Evolutionary conservation across 495 filamentous ascomycete genomes (phyloP).

Genomic region (Massariosphaeria phaeospora): DNA sequence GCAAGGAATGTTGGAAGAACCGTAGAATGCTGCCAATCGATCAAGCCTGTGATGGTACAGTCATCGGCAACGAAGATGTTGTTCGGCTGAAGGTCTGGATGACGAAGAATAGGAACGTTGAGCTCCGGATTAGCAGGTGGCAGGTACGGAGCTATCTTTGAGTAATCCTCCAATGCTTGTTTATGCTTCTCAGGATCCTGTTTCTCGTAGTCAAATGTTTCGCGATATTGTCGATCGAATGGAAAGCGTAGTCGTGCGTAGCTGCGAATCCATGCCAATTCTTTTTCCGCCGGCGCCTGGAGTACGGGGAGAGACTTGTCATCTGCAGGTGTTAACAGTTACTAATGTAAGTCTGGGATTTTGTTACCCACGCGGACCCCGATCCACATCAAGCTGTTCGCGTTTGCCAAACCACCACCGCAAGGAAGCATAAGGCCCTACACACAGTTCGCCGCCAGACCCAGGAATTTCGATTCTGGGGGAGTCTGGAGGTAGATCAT

Average conservation of each 20-base stretch:
- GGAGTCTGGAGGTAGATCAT: constrained; percentile 25
- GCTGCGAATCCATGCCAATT: constrained; percentile 19
- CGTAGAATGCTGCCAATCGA: constrained; percentile 40
- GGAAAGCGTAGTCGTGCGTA: constrained; percentile 17
- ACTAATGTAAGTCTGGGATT: too few species aligned
- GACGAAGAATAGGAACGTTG: constrained; percentile 35
- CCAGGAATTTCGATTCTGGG: constrained; percentile 11
- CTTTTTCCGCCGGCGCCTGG: constrained; percentile 17
- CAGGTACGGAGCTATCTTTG: constrained; percentile 14
- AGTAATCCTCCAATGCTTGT: constrained; percentile 13
- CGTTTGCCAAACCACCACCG: constrained; percentile 23
- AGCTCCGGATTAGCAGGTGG: constrained; percentile 19
- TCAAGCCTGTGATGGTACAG: constrained; percentile 34
- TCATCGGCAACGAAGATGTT: constrained; percentile 38
- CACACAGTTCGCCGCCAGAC: constrained; percentile 14
- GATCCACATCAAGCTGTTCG: constrained; percentile 12
- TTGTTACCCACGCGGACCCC: constrained; percentile 20
- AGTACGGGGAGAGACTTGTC: constrained; percentile 13
- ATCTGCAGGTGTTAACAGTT: constrained; percentile 7
- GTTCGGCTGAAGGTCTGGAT: constrained; percentile 40
- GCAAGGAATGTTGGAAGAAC: constrained; percentile 37
- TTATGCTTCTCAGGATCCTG: constrained; percentile 16
- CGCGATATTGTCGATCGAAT: constrained; percentile 19
- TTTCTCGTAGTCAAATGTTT: constrained; percentile 16
- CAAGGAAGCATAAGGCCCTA: constrained; percentile 14